Evolutionary conservation across 108 stramenopile genomes (phyloP), one percentile per base, ranked within the genome.

Genomic region (Skeletonema costatum): DNA sequence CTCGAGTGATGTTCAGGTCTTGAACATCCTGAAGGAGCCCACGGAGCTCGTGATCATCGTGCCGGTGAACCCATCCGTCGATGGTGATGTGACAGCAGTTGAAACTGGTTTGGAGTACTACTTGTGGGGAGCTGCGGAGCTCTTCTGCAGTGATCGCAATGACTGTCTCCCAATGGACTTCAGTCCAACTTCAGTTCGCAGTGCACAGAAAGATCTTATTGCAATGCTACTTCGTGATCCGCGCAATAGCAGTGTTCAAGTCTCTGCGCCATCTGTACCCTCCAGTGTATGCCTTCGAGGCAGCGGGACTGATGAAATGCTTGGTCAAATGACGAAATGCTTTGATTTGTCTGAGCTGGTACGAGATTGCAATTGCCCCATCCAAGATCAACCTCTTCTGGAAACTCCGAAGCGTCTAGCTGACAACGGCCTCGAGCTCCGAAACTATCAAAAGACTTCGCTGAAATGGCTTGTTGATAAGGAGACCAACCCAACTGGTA

Each of bases 301-400:
- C 5, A 59, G 42, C 9, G 68, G 62, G 4, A 21, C 38, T 0
- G 65, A 65, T 32, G 71, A 66, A 14, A 17, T 19, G 14, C 11
- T 70, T 25, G 30, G 61, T 14, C 56, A 70, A 39, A 33, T 78
- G 25, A 14, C 25, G 9, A 78, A 78, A 50, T 78, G 64, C 42
- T 78, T 78, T 50, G 77, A 78, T 53, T 17, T 78, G 25, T 33
- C 33, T 13, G 77, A 78, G 71, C 64, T 78, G n/a, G 77, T 78
- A 3, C 5, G 77, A n/a, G 77, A 78, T 42, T 78, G 77, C 42
- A 7, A 78, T n/a, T 72, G 66, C 1, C 71, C 71, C 13, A 62
- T 78, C 11, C 21, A 69, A 32, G 69, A 78, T 32, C 71, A 66
- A 51, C 77, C 77, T 12, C 19, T 44, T 19, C 39, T 48, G 5